Base-by-base conservation (phyloP, 2,329 filamentous ascomycete genomes). In the Diaporthe citri region DNA sequence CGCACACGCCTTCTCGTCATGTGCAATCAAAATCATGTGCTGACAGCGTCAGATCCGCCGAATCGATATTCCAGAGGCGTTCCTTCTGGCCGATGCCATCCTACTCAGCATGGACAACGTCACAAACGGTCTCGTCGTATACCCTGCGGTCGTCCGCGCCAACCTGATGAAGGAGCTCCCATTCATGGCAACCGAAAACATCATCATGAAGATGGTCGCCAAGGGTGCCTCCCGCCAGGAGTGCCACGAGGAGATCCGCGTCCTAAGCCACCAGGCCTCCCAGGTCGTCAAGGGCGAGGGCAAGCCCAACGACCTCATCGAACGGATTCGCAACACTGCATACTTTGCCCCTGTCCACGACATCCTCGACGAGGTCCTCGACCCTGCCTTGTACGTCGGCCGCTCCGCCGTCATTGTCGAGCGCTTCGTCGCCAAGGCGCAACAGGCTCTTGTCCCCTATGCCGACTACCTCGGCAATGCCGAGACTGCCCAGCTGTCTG, bases 241-340 rank as follows among this genome's bases (percentile, higher is more conserved):
- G 34, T 93, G 94, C 1, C 95, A 98, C 84, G 95, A 98, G 85
- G 87, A 96, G 83, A 96, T 98, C 80, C 93, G 93, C 10, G 93
- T 98, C 1, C 88, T 98, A 59, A 94, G 90, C 2, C 93, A 95
- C 85, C 87, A 97, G 84, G 94, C 95, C 0, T 90, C 88, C 57
- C 87, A 88, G 15, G 93, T 95, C 55, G 87, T 88, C 41, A 88
- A 88, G 82, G 79, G 85, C 57, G 83, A 88, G 83, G 94, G 94
- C 48, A 91, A 92, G 79, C 86, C 90, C 72, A 98, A 98, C 81
- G 95, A 98, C 82, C 88, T 98, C 3, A 91, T 98, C 20, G 91
- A 94, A 77, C 87, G 95, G 20, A 95, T 98, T 81, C 91, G 90
- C 82, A 87, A 85, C 70, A 93, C 88, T 56, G 86, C 91, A 57